Evolutionary conservation across 345 rosid genomes (phyloP).

Genomic region (Eucalyptus regnans): DNA sequence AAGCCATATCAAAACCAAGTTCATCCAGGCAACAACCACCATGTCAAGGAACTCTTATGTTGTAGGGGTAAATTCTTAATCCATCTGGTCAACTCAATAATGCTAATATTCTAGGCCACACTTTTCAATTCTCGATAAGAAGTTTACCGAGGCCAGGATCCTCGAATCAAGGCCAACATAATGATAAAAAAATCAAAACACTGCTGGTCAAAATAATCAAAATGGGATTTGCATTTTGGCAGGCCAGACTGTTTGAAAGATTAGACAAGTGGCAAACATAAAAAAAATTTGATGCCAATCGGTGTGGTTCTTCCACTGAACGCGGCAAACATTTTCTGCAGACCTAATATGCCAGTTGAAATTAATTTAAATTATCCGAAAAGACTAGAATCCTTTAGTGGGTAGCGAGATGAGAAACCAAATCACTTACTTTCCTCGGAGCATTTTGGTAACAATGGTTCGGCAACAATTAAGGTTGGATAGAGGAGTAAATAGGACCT

Average conservation of each 20-base stretch:
- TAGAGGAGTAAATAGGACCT: neutral
- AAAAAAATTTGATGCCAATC: neutral
- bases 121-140: neutral
- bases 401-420: neutral
- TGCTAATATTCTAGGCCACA: neutral
- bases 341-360: neutral
- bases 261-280: neutral
- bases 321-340: neutral
- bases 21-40: neutral
- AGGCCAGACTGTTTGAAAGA: neutral
- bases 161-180: neutral
- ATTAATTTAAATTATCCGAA: neutral
- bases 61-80: neutral
- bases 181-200: neutral
- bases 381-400: neutral
- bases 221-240: neutral
- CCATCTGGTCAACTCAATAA: neutral
- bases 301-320: neutral
- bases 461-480: neutral
- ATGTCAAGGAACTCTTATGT: neutral
- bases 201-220: neutral
- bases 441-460: neutral
- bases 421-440: neutral
- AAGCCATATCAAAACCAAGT: neutral
- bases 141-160: neutral